These are phyloP conservation scores for Solanum lycopersicoides DNA, from an alignment of 257 asterid species.

Conservation along the genomic window DNA sequence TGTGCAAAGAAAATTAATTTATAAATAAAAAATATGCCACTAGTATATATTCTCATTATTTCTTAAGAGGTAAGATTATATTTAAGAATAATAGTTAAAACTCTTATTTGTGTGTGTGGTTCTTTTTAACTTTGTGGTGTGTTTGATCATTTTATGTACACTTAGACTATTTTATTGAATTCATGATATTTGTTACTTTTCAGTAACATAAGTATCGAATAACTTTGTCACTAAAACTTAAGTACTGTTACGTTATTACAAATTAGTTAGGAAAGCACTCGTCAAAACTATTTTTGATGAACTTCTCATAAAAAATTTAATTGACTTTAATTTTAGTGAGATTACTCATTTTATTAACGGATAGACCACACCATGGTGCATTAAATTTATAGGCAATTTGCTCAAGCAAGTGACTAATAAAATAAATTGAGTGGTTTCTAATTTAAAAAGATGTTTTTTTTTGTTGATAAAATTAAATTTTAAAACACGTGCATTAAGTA, in stretches of 20 bases:
- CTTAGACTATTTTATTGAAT: neutral
- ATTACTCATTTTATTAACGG: neutral
- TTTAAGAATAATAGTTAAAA: neutral
- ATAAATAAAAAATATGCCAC: neutral
- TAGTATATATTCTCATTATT: neutral
- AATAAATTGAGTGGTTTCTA: neutral
- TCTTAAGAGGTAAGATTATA: neutral
- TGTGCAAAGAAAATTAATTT: neutral
- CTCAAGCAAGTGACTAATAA: neutral
- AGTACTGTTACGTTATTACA: neutral
- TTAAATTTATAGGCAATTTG: neutral
- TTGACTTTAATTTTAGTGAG: neutral
- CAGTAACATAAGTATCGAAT: neutral
- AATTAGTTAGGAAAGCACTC: accelerated
- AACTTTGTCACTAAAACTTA: neutral
- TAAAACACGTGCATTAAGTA: neutral
- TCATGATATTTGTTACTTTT: neutral
- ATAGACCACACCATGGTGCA: accelerated
- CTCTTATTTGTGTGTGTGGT: neutral
- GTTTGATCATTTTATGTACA: neutral
- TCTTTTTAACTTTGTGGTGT: neutral
- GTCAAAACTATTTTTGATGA: accelerated
- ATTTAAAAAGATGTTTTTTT: neutral
- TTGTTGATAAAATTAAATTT: neutral
- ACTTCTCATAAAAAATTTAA: neutral